A percentile compares a stretch with the other conserved stretches of the same genome.
Evolutionary conservation across 202 grass and related monocot species (phyloP).

Genomic region (Elaeis oleifera): DNA sequence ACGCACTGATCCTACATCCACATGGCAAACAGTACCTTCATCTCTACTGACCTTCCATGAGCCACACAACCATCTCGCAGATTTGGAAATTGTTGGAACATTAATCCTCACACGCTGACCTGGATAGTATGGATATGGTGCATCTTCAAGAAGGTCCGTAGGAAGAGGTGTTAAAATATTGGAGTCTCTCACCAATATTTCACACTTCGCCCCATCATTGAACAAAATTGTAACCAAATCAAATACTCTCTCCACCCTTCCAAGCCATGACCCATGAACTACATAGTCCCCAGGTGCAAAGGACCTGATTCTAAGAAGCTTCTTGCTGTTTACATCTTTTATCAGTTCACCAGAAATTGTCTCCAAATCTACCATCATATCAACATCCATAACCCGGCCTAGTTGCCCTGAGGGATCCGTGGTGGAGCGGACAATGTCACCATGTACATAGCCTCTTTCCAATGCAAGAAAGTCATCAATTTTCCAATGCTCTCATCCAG

Average conservation of each 20-base stretch:
- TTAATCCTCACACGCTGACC: constrained; percentile 69
- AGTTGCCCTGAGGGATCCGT: constrained; percentile 72
- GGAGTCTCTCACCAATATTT: constrained; percentile 70
- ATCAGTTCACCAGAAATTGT: constrained; percentile 51
- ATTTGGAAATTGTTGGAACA: constrained; percentile 33
- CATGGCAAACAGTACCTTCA: constrained; percentile 61
- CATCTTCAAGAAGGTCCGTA: constrained; percentile 55
- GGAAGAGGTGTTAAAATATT: constrained; percentile 55
- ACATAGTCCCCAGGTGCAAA: constrained; percentile 71
- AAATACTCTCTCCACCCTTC: constrained; percentile 60
- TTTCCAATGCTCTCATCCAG: constrained; percentile 78
- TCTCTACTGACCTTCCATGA: constrained; percentile 52
- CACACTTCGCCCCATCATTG: constrained; percentile 61
- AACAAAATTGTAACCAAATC: constrained; percentile 68
- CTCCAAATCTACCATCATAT: constrained; percentile 82
- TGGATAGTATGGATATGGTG: constrained; percentile 68
- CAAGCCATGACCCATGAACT: constrained; percentile 89
- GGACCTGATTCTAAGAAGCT: constrained; percentile 66
- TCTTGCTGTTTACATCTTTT: constrained; percentile 79
- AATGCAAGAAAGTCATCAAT: constrained; percentile 87
- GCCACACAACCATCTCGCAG: constrained; percentile 66
- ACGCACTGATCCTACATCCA: constrained; percentile 63
- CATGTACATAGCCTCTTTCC: constrained; percentile 71
- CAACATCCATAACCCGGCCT: constrained; percentile 54
- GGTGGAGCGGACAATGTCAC: constrained; percentile 65